Evolutionary conservation across 2,329 filamentous ascomycete genomes (phyloP), one percentile per base, ranked within the genome.

Genomic region (Dothistroma pini): DNA sequence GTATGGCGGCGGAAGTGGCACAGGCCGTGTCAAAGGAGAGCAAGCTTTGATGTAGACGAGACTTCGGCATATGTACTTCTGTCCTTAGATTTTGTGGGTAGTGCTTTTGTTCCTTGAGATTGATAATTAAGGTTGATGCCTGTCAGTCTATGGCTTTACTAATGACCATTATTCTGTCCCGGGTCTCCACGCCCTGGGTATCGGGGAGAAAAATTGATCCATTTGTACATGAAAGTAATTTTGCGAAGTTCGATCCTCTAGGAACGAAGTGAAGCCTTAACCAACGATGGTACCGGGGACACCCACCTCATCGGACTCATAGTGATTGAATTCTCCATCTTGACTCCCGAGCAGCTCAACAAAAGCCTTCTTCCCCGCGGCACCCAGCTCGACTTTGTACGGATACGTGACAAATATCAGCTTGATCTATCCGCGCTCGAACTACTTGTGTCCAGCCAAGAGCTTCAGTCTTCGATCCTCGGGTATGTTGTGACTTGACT

Each of bases 1-100:
- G 78, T 5, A 77, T 78, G 69, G 29, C n/a, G 4, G 16, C 16
- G n/a, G 16, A 8, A n/a, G 41, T 5, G 1, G 41, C 41, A 19
- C 8, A 14, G n/a, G 41, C 14, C 3, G n/a, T 14, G n/a, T n/a
- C 16, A 19, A 19, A 29, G 6, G 25, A 29, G 6, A 6, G 3
- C 25, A 29, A 44, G 41, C 41, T 44, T 16, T 44, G 41, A 44
- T n/a, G 3, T 14, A 19, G n/a, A 19, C 41, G 8, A 14, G 35
- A 12, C 11, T 12, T 38, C 11, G 5, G 35, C 35, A 1, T 38
- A 4, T 38, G 35, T 38, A 2, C 11, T 16, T 16, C 2, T 12
- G 11, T 29, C 25, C 25, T 29, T 29, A 29, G 25, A 6, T 29
- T 29, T 29, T 6, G 6, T 29, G 25, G 25, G 6, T 29, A 29